Evolutionary conservation across 257 asterid species (phyloP).

Genomic region (Lycium barbarum): DNA sequence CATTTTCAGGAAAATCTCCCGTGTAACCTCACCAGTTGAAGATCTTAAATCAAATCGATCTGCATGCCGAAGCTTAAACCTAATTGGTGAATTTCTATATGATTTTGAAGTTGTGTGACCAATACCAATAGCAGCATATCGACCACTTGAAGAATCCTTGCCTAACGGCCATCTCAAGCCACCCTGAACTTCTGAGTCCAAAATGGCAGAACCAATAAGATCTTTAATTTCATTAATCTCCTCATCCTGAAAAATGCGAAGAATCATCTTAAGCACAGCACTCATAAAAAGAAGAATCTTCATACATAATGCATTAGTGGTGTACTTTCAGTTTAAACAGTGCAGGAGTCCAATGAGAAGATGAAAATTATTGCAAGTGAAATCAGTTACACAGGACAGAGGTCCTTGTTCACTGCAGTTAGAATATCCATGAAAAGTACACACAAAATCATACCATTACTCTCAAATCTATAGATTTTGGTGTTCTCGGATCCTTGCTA

Average conservation of each 20-base stretch:
- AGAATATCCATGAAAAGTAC: too few species aligned
- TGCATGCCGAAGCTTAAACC: conserved; percentile 48
- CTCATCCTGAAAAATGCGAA: conserved; percentile 45
- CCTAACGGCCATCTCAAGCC: conserved; percentile 59
- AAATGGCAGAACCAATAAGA: conserved; percentile 49
- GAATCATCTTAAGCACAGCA: not conserved
- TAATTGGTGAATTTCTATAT: conserved; percentile 45
- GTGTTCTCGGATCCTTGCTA: too few species aligned
- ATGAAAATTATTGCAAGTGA: not conserved
- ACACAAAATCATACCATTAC: too few species aligned
- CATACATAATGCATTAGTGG: not conserved
- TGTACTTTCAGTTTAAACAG: not conserved
- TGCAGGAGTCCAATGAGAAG: not conserved
- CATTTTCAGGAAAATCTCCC: conserved; percentile 50
- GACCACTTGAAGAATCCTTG: conserved; percentile 45
- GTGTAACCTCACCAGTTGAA: conserved; percentile 50
- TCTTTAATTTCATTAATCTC: conserved; percentile 41
- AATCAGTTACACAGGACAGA: too few species aligned
- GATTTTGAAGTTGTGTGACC: conserved; percentile 49
- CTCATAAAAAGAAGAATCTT: not conserved
- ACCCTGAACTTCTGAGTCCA: conserved; percentile 55
- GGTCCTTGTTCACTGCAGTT: too few species aligned
- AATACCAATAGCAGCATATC: conserved; percentile 45
- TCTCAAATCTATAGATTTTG: too few species aligned
- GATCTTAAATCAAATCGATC: conserved; percentile 56